phyloP scores from a whole-genome alignment of 2,329 filamentous ascomycete genomes.

The Pyricularia sp. region DNA sequence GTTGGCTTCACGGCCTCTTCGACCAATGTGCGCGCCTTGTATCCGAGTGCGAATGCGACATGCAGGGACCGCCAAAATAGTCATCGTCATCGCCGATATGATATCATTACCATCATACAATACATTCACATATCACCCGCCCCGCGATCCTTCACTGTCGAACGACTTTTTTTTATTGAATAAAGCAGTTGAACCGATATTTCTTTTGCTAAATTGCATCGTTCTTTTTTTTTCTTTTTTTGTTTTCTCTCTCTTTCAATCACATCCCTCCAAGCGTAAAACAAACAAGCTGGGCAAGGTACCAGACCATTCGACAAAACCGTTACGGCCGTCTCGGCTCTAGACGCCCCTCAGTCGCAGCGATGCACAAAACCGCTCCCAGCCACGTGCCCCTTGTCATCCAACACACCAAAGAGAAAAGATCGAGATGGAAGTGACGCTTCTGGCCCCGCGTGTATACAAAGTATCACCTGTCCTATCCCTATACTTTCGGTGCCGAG shows the following conservation, averaged over 20 bases:
- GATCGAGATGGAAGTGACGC: neutral
- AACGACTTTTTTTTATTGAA: neutral
- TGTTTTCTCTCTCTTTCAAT: neutral
- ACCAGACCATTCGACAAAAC: neutral
- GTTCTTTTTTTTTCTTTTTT: neutral
- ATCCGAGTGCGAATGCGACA: neutral
- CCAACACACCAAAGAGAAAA: neutral
- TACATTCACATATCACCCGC: neutral
- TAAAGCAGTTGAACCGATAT: neutral
- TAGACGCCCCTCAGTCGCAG: neutral
- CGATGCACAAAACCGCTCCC: neutral
- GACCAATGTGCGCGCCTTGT: neutral
- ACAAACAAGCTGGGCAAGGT: neutral
- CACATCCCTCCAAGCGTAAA: neutral
- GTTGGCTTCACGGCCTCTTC: neutral
- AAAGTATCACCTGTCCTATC: neutral
- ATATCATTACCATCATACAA: neutral
- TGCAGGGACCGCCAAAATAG: no score
- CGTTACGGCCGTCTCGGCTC: neutral
- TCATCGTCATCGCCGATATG: neutral
- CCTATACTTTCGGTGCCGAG: no score
- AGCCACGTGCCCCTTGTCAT: neutral
- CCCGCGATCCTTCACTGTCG: neutral
- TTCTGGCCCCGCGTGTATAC: neutral
- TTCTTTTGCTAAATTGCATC: no score